A percentile compares a stretch with the other conserved stretches of the same genome.
These are phyloP conservation scores for Clarkia xantiana DNA, from an alignment of 345 rosid genomes.

Conservation along the genomic window DNA sequence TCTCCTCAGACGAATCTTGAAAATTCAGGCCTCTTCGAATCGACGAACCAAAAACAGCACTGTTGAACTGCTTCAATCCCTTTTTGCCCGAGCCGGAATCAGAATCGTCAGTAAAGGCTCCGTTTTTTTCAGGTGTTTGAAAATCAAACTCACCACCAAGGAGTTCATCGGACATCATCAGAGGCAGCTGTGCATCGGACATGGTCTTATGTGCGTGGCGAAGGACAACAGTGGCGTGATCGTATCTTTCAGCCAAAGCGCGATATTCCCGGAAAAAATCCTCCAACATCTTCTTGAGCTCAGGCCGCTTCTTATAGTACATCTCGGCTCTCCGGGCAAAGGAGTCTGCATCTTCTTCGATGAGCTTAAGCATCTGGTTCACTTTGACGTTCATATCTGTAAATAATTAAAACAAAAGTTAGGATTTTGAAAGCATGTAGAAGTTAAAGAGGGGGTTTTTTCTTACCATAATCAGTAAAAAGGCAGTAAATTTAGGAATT, in stretches of 20 bases:
- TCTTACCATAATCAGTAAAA: not conserved
- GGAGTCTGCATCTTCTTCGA: slow-evolving; percentile 98
- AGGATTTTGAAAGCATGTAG: not conserved
- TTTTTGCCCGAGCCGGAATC: slow-evolving; percentile 30
- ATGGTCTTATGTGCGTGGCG: slow-evolving; percentile 88
- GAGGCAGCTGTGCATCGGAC: slow-evolving; percentile 83
- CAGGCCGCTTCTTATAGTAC: slow-evolving; percentile 96
- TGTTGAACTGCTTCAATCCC: slow-evolving; percentile 44
- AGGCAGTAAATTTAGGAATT: not conserved
- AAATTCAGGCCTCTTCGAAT: slow-evolving; percentile 72
- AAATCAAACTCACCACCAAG: slow-evolving; percentile 51
- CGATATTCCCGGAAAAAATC: slow-evolving; percentile 97
- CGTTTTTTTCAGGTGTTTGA: slow-evolving; percentile 68
- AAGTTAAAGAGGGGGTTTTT: no score
- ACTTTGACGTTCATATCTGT: slow-evolving; percentile 95
- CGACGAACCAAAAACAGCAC: slow-evolving; percentile 29
- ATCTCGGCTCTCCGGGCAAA: slow-evolving; percentile 98
- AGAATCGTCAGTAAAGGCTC: slow-evolving; percentile 52
- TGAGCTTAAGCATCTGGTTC: slow-evolving; percentile 89
- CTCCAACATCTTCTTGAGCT: slow-evolving; percentile 94
- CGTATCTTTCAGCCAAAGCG: slow-evolving; percentile 95
- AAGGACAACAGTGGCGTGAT: slow-evolving; percentile 84
- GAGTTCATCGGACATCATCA: slow-evolving; percentile 48
- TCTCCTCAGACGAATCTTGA: slow-evolving; percentile 36
- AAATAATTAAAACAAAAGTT: not conserved